Conservation (phyloP, 352 stramenopile genomes). For the Pythium rishiriense region DNA sequence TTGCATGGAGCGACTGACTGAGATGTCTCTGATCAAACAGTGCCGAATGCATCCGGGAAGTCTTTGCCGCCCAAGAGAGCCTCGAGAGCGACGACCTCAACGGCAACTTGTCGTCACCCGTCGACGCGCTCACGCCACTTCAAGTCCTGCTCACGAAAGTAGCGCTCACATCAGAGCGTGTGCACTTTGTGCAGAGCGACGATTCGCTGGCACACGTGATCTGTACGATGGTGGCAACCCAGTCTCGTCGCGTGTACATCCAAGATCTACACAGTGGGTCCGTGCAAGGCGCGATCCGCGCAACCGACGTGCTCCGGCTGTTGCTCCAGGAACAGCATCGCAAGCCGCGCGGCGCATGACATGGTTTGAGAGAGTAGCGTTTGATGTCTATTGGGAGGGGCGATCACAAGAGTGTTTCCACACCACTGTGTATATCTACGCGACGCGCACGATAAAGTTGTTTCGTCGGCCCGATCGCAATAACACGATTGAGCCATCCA, state of each 20-base stretch:
- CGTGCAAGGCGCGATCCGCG: conserved; percentile 41
- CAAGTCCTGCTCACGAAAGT: conserved; percentile 21
- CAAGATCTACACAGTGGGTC: neutral
- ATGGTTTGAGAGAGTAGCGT: neutral
- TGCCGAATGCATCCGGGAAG: conserved; percentile 8
- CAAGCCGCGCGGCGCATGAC: conserved; percentile 20
- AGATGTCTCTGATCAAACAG: neutral
- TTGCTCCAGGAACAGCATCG: conserved; percentile 54
- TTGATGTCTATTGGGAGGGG: conserved; percentile 12
- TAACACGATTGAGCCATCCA: conserved; percentile 69
- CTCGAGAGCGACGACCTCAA: neutral
- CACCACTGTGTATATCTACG: conserved; percentile 25
- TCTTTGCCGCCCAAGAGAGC: conserved; percentile 3
- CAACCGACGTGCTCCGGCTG: conserved; percentile 51
- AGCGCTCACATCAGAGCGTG: conserved; percentile 2
- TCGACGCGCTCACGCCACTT: conserved; percentile 27
- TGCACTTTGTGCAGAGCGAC: conserved; percentile 28
- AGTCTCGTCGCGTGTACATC: conserved; percentile 35
- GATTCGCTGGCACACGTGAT: conserved; percentile 49
- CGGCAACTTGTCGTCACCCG: neutral
- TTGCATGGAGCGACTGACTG: neutral
- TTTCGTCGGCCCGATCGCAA: conserved; percentile 75
- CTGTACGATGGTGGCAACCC: conserved; percentile 41
- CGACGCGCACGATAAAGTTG: conserved; percentile 72
- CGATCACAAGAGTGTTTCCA: neutral